These are phyloP conservation scores for Helianthus tuberosus DNA, from an alignment of 129 eudicot genomes.

Conservation along the genomic window DNA sequence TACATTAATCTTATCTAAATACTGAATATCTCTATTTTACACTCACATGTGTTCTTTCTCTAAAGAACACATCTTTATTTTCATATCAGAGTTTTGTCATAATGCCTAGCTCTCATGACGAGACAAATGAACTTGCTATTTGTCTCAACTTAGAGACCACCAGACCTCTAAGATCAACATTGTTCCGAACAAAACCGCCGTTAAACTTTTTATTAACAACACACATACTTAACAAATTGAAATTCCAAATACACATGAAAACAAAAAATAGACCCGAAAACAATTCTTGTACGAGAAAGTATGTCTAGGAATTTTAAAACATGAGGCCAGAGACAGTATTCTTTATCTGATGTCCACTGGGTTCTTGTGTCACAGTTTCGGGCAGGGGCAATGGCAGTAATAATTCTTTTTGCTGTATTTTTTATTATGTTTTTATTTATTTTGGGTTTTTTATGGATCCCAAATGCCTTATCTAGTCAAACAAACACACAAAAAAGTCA, in stretches of 20 bases:
- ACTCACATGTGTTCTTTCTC: too few species aligned
- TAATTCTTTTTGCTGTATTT: constrained; percentile 21
- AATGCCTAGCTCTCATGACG: too few species aligned
- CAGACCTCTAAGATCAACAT: too few species aligned
- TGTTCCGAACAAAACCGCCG: too few species aligned
- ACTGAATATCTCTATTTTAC: too few species aligned
- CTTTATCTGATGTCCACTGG: constrained; percentile 10
- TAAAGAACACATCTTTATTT: too few species aligned
- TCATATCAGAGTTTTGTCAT: too few species aligned
- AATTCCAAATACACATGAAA: neutral
- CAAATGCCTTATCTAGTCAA: constrained; percentile 44
- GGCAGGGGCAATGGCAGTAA: constrained; percentile 17
- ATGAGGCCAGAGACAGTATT: neutral
- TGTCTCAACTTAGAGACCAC: too few species aligned
- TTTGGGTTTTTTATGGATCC: constrained; percentile 28
- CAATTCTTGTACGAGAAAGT: neutral
- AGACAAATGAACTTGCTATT: too few species aligned
- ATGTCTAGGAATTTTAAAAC: neutral
- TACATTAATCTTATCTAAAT: too few species aligned
- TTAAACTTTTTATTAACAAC: too few species aligned
- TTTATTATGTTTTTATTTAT: neutral
- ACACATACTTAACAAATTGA: too few species aligned
- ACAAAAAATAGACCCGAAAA: neutral
- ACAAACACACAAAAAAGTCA: constrained; percentile 42
- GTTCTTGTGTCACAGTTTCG: constrained; percentile 24